A percentile compares a stretch with the other conserved stretches of the same genome.
Evolutionary conservation across 139 green algal genomes (phyloP).

Genomic region (Gonium pectorale): DNA sequence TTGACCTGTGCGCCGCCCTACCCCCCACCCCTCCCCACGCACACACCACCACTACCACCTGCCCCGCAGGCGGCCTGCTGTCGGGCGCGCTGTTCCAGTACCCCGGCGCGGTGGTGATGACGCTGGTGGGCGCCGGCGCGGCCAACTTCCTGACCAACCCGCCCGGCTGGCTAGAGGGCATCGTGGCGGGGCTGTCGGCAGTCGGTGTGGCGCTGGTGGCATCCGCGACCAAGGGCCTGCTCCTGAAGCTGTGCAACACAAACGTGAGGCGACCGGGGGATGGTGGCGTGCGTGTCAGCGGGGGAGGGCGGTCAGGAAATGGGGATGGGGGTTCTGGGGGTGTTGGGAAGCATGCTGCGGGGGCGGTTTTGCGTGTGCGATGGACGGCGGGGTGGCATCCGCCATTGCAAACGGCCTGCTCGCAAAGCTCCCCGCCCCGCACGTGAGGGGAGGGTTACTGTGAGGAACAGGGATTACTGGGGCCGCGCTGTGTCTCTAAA

Average conservation of each 20-base stretch:
- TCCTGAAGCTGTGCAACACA: slow-evolving; percentile 76
- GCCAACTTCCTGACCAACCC: slow-evolving; percentile 68
- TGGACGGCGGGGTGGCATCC: too few relatives aligned
- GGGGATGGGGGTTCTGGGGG: too few relatives aligned
- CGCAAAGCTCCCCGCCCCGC: too few relatives aligned
- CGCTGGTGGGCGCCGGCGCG: slow-evolving; percentile 77
- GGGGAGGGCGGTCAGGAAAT: too few relatives aligned
- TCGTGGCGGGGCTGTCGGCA: slow-evolving; percentile 77
- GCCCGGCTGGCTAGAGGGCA: slow-evolving; percentile 62
- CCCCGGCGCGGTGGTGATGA: slow-evolving; percentile 88
- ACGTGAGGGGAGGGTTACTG: too few relatives aligned
- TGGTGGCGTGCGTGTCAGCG: neutral
- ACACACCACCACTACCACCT: too few relatives aligned
- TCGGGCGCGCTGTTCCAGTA: slow-evolving; percentile 91
- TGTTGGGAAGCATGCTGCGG: too few relatives aligned
- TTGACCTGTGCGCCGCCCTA: too few relatives aligned
- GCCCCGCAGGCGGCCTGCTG: slow-evolving; percentile 71
- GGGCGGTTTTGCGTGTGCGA: too few relatives aligned
- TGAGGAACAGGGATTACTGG: too few relatives aligned
- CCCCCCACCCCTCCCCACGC: neutral
- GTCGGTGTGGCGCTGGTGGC: slow-evolving; percentile 90
- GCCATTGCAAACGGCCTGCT: too few relatives aligned
- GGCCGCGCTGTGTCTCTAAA: too few relatives aligned
- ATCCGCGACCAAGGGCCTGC: slow-evolving; percentile 78
- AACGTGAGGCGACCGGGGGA: slow-evolving; percentile 53